Evolutionary conservation across 2,329 filamentous ascomycete genomes (phyloP).

Genomic region (Ploettnerulaceae sp.): DNA sequence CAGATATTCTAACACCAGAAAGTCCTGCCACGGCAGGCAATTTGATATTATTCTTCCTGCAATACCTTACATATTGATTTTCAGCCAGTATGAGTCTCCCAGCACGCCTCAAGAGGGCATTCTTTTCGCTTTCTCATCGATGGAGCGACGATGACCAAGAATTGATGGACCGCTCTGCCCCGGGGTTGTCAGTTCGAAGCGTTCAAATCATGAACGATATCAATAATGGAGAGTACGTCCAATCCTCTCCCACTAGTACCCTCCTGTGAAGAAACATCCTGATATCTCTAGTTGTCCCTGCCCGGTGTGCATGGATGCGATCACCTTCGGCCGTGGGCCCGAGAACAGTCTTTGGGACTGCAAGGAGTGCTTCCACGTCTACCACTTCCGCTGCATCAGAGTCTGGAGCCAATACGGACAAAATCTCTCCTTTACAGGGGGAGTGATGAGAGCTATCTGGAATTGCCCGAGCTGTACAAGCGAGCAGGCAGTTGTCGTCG

Average conservation of each 20-base stretch:
- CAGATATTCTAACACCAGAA: too few species aligned
- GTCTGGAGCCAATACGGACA: not conserved
- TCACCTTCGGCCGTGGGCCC: not conserved
- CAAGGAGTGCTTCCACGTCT: conserved; percentile 11
- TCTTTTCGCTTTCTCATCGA: too few species aligned
- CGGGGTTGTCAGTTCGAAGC: not conserved
- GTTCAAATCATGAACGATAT: conserved; percentile 14
- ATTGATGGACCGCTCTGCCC: not conserved
- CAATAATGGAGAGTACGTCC: conserved; percentile 10
- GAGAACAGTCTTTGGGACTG: conserved; percentile 18
- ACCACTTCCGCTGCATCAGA: conserved; percentile 16
- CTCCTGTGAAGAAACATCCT: not conserved
- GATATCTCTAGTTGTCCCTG: conserved; percentile 7
- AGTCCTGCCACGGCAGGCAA: too few species aligned
- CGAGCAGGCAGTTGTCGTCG: not conserved
- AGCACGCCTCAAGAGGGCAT: too few species aligned
- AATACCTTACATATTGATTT: too few species aligned
- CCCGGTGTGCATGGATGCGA: conserved; percentile 9
- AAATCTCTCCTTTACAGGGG: not conserved
- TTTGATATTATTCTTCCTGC: too few species aligned
- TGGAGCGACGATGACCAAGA: not conserved
- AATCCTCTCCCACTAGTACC: not conserved
- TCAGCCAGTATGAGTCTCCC: too few species aligned
- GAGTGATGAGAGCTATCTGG: conserved; percentile 4
- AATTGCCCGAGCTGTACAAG: conserved; percentile 14